Base-by-base conservation (phyloP, 257 asterid genomes). In the Salvia splendens region DNA sequence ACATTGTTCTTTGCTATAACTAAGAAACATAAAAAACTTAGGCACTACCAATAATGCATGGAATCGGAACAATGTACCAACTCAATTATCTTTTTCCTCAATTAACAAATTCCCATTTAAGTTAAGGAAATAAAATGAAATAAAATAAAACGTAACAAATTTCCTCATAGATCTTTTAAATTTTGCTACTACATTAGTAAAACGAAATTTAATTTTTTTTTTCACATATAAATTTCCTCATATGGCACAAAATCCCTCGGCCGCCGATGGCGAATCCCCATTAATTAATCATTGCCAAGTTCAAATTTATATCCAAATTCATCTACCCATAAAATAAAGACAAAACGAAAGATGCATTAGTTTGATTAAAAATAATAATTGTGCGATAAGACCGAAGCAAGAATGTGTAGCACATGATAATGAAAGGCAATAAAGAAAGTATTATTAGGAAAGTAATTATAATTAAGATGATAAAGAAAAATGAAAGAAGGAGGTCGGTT, bases 401-500 rank as follows among this genome's bases (percentile, higher is more conserved):
- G 75, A 78, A 65, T 75, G 52, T 54, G 68, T 61, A 82, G 67
- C 82, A 71, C 74, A 75, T 81, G 87, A 85, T 73, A 83, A 79
- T 52, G 83, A 78, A 81, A 81, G 78, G 64, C 60, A 61, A 70
- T 15, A 56, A 80, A 54, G 57, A 69, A 69, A 62, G 5, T 33
- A 62, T 38, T 55, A 46, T 38, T 55, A 46, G 14, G 3, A 15
- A 42, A 7, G 30, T 41, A 8, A 57, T 15, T 46, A 24, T 24
- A 11, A 41, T 57, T 15, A 41, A 30, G 57, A 69, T 43, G 57
- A 69, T 35, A 12, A 68, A 73, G 48, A 48, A 72, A 77, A 87
- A 85, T 78, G 86, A 83, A 78, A 77, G 86, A 75, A 70, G 80
- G 75, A 83, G 87, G 85, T 78, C 81, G 84, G 84, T 87, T 85